Evolutionary conservation across 768 basidiomycete genomes (phyloP), one percentile per base, ranked within the genome.

Genomic region (Mycena latifolia): DNA sequence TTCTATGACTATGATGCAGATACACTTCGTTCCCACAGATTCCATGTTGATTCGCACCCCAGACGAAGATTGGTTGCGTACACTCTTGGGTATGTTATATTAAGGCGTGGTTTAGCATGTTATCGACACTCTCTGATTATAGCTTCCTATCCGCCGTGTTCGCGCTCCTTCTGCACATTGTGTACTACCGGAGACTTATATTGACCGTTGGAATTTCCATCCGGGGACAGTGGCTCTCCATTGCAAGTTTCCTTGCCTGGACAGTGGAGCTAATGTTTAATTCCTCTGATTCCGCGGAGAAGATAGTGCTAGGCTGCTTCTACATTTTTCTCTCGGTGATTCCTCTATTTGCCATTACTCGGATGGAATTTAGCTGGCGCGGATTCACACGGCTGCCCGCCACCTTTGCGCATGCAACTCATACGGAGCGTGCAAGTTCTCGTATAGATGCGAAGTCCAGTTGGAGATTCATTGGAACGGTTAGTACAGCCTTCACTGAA

Each of bases 321-420:
- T 47, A 35, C 45, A 57, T 57, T 46, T 17, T 47, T 47, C 45
- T 47, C 56, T 57, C 22, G 56, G 31, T 47, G 56, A 25, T 57
- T 57, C 46, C 56, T 57, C 31, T 57, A 57, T 57, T 57, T 57
- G 45, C 56, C 45, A 57, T 57, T 47, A 57, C 56, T 57, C 56
- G 56, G 56, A 57, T 57, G 56, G 56, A n/a, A n/a, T n/a, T n/a
- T n/a, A n/a, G n/a, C n/a, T n/a, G n/a, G n/a, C 56, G 46, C 45
- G 56, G 56, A 57, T 57, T 57, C 56, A 57, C 45, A 47, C 45
- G 56, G 56, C 33, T 47, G 43, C 56, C 56, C 29, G 45, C 56
- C 56, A 57, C 56, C 29, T 57, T 57, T 57, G 45, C 45, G 22
- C 56, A 57, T 48, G 46, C 56, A 45, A 57, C 56, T 57, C 56